Evolutionary conservation across 163 green algal species (phyloP).

Genomic region (Chlorella variabilis): DNA sequence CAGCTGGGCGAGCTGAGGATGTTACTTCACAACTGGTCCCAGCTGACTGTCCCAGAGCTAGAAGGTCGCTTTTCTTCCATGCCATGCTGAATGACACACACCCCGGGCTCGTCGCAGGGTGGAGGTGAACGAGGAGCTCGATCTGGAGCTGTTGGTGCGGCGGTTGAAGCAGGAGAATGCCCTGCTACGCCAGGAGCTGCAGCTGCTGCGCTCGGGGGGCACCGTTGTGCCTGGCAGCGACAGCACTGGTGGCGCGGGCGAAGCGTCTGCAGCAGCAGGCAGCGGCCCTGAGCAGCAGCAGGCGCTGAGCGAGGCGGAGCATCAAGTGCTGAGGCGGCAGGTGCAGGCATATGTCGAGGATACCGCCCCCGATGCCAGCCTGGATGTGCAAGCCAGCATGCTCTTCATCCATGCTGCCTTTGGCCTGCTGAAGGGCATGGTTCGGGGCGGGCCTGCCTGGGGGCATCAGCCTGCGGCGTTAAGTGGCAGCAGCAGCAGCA

Average conservation of each 20-base stretch:
- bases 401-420: slow-evolving; percentile 70
- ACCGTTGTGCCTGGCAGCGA: background rate
- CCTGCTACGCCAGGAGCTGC: slow-evolving; percentile 61
- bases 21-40: too few species aligned
- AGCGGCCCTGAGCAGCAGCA: background rate
- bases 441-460: background rate
- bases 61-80: too few species aligned
- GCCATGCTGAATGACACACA: too few species aligned
- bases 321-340: slow-evolving; percentile 62
- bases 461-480: too few species aligned
- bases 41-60: too few species aligned
- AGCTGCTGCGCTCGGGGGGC: background rate
- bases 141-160: slow-evolving; percentile 65
- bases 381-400: slow-evolving; percentile 78
- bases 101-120: too few species aligned
- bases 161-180: slow-evolving; percentile 66
- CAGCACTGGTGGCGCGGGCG: background rate
- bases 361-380: slow-evolving; percentile 46
- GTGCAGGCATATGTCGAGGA: slow-evolving; percentile 69
- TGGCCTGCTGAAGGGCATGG: slow-evolving; percentile 56
- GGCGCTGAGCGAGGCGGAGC: slow-evolving; percentile 73
- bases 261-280: slow-evolving; percentile 50
- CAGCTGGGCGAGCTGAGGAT: too few species aligned
- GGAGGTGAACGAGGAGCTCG: slow-evolving; percentile 74
- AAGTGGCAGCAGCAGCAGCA: slow-evolving; percentile 1